These are phyloP conservation scores for Yamadazyma triangularis DNA, from an alignment of 1,139 yeast genomes.

Conservation along the genomic window DNA sequence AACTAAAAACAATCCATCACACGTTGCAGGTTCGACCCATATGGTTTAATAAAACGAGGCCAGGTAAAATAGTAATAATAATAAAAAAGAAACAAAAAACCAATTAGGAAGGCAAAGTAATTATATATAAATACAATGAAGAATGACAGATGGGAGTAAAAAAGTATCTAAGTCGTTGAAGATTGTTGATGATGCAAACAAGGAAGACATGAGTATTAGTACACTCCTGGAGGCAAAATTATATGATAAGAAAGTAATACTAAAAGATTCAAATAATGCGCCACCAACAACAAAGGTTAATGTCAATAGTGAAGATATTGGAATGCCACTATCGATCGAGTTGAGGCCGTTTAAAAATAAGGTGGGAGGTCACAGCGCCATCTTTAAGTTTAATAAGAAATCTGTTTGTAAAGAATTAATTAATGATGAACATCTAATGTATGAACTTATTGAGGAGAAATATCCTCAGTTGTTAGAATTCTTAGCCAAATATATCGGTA, in stretches of 20 bases:
- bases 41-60: background rate
- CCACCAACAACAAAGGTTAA: background rate
- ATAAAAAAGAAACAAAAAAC: too few relatives aligned
- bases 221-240: background rate
- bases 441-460: constrained; percentile 75
- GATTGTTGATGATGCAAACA: background rate
- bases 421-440: constrained; percentile 86
- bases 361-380: constrained; percentile 98
- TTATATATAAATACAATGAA: background rate
- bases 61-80: background rate
- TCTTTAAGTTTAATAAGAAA: constrained; percentile 57
- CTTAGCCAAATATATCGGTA: constrained; percentile 90
- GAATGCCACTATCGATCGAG: background rate
- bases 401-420: constrained; percentile 59
- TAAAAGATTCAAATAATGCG: background rate
- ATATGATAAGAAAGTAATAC: background rate
- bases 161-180: background rate
- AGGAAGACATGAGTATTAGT: background rate
- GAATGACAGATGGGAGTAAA: background rate
- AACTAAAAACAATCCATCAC: too few relatives aligned
- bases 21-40: background rate
- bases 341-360: constrained; percentile 40
- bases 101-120: too few relatives aligned
- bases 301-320: background rate
- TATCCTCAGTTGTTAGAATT: constrained; percentile 75